Conservation (phyloP, 352 stramenopile species). For the Phytophthora aleatoria region DNA sequence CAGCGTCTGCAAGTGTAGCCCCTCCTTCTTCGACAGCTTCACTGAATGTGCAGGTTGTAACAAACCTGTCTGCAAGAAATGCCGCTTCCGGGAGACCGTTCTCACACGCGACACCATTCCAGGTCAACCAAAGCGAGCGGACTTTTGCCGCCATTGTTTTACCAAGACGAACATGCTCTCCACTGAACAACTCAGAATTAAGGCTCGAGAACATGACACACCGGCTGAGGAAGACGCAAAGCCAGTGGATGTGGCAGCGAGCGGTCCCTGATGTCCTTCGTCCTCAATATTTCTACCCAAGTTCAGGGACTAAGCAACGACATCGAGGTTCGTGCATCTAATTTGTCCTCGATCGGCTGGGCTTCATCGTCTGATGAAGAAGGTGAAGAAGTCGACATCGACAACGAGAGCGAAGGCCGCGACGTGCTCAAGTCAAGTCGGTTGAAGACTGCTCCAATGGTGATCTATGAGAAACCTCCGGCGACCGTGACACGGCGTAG, state of each 20-base stretch:
- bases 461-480: conserved; percentile 14
- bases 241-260: conserved; percentile 11
- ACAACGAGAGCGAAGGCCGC: conserved; percentile 14
- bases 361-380: conserved; percentile 15
- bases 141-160: conserved; percentile 28
- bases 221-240: background rate
- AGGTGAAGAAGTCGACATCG: conserved; percentile 10
- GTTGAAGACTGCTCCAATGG: conserved; percentile 5
- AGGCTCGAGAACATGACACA: background rate
- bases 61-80: conserved; percentile 28
- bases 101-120: conserved; percentile 5
- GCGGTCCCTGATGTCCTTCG: conserved; percentile 22
- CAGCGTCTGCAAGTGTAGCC: conserved; percentile 19
- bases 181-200: conserved; percentile 6
- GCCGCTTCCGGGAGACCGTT: conserved; percentile 21
- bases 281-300: conserved; percentile 18
- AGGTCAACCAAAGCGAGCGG: conserved; percentile 14
- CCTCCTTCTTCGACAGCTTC: conserved; percentile 27
- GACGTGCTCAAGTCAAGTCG: conserved; percentile 25
- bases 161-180: conserved; percentile 14
- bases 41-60: conserved; percentile 19
- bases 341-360: conserved; percentile 20
- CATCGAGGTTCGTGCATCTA: conserved; percentile 18
- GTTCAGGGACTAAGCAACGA: conserved; percentile 16
- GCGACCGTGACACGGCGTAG: conserved; percentile 12